Evolutionary conservation across 2,329 filamentous ascomycete species (phyloP).

Genomic region (Zymoseptoria pseudotritici): DNA sequence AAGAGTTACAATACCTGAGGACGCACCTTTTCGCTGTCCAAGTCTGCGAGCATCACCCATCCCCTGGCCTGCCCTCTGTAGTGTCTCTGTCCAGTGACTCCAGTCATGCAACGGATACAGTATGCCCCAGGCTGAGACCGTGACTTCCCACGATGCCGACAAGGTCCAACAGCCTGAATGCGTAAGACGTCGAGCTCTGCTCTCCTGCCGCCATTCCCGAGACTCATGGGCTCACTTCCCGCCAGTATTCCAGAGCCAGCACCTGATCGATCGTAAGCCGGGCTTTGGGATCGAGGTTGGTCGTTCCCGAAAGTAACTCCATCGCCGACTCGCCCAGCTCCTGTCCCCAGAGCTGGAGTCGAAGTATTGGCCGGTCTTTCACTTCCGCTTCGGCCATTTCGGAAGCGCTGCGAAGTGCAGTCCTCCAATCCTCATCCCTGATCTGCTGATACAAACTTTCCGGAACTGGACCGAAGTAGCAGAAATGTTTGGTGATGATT

Average conservation of each 20-base stretch:
- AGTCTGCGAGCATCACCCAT: too few relatives aligned
- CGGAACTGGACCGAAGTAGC: conserved; percentile 30
- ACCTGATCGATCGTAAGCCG: conserved; percentile 31
- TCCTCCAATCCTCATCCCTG: conserved; percentile 21
- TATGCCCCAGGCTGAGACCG: too few relatives aligned
- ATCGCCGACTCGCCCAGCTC: conserved; percentile 22
- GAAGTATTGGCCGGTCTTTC: conserved; percentile 23
- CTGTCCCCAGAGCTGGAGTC: conserved; percentile 26
- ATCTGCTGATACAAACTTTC: conserved; percentile 28
- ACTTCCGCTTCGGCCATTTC: conserved; percentile 24
- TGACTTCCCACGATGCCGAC: too few relatives aligned
- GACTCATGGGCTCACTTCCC: background rate
- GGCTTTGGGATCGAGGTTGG: conserved; percentile 27
- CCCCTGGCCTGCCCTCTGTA: too few relatives aligned
- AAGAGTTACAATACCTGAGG: too few relatives aligned
- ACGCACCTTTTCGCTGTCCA: too few relatives aligned
- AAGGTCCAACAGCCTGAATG: too few relatives aligned
- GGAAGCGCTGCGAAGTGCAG: conserved; percentile 21
- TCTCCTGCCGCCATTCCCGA: too few relatives aligned
- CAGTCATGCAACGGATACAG: too few relatives aligned
- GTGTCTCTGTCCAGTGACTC: too few relatives aligned
- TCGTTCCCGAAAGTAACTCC: conserved; percentile 32
- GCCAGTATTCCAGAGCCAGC: conserved; percentile 29
- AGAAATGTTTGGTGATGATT: conserved; percentile 29
- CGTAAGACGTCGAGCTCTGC: too few relatives aligned